Evolutionary conservation across 1,284 basidiomycete species (phyloP).

Genomic region (Filobasidium uniguttulatum): DNA sequence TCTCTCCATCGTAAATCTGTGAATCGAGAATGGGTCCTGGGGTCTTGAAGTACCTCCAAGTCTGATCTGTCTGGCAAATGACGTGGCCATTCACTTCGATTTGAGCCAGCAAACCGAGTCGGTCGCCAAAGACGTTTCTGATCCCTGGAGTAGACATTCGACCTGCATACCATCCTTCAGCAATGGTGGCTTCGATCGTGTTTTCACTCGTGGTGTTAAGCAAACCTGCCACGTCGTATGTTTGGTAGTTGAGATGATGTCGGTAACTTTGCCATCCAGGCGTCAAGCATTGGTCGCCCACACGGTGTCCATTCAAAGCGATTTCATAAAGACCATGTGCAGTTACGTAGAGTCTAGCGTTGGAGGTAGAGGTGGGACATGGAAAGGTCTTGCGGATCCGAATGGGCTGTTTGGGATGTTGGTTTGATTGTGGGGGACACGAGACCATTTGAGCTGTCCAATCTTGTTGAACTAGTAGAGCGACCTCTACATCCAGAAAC

Average conservation of each 20-base stretch:
- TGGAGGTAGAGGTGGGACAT: background rate
- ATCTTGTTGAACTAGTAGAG: slow-evolving; percentile 16
- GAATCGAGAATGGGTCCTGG: slow-evolving; percentile 19
- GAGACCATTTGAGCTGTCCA: slow-evolving; percentile 21
- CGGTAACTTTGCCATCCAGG: slow-evolving; percentile 31
- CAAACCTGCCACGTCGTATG: slow-evolving; percentile 19
- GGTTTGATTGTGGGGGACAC: slow-evolving; percentile 11
- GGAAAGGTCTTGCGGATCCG: background rate
- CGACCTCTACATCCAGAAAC: slow-evolving; percentile 19
- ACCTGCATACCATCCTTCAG: slow-evolving; percentile 26
- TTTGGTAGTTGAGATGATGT: slow-evolving; percentile 26
- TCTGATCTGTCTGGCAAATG: slow-evolving; percentile 10
- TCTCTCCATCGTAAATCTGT: slow-evolving; percentile 24
- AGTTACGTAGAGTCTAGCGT: slow-evolving; percentile 26
- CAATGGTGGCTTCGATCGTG: slow-evolving; percentile 19
- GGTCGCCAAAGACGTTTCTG: slow-evolving; percentile 19
- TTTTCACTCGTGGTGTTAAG: slow-evolving; percentile 16
- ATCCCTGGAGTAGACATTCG: slow-evolving; percentile 16
- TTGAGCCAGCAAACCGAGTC: slow-evolving; percentile 15
- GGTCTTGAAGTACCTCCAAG: slow-evolving; percentile 23
- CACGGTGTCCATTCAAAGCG: slow-evolving; percentile 22
- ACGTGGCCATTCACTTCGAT: slow-evolving; percentile 17
- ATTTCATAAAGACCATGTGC: slow-evolving; percentile 28
- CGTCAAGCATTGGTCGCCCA: slow-evolving; percentile 26
- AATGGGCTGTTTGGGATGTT: slow-evolving; percentile 19